These are phyloP conservation scores for Nematodospora anomalae DNA, from an alignment of 1,139 yeast genomes.

Conservation along the genomic window DNA sequence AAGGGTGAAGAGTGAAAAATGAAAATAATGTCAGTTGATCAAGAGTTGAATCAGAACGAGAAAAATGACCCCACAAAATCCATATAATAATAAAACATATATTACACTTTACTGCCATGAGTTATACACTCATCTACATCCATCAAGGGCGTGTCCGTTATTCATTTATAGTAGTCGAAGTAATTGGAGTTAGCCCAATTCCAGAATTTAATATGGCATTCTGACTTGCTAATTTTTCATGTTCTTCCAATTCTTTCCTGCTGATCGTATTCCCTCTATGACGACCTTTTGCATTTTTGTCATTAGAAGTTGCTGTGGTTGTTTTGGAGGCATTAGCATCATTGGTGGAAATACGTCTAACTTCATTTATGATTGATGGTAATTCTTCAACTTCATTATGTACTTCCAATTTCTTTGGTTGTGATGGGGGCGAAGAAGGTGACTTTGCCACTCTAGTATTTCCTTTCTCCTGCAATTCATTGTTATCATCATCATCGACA, in stretches of 20 bases:
- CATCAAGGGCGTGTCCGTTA: too few relatives aligned
- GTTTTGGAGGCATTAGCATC: not conserved
- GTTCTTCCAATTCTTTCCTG: slow-evolving; percentile 19
- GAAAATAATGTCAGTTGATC: too few relatives aligned
- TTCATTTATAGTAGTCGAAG: not conserved
- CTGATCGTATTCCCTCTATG: slow-evolving; percentile 14
- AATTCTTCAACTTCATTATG: slow-evolving; percentile 10
- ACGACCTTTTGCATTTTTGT: slow-evolving; percentile 2
- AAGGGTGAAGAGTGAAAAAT: too few relatives aligned
- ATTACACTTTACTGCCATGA: too few relatives aligned
- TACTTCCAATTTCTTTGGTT: slow-evolving; percentile 7
- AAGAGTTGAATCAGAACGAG: too few relatives aligned
- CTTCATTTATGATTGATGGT: slow-evolving; percentile 12
- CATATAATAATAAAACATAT: too few relatives aligned
- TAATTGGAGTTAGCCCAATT: slow-evolving; percentile 9
- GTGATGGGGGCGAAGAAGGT: not conserved
- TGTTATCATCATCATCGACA: slow-evolving; percentile 14
- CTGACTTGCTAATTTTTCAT: slow-evolving; percentile 20
- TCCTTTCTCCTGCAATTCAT: slow-evolving; percentile 6
- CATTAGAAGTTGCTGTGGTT: not conserved
- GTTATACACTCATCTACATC: too few relatives aligned
- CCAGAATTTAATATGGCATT: slow-evolving; percentile 22
- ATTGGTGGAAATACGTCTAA: slow-evolving; percentile 4
- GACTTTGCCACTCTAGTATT: not conserved
- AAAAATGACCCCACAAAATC: too few relatives aligned